Evolutionary conservation across 495 filamentous ascomycete species (phyloP), one percentile per base, ranked within the genome.

Genomic region (Extremus antarcticus): DNA sequence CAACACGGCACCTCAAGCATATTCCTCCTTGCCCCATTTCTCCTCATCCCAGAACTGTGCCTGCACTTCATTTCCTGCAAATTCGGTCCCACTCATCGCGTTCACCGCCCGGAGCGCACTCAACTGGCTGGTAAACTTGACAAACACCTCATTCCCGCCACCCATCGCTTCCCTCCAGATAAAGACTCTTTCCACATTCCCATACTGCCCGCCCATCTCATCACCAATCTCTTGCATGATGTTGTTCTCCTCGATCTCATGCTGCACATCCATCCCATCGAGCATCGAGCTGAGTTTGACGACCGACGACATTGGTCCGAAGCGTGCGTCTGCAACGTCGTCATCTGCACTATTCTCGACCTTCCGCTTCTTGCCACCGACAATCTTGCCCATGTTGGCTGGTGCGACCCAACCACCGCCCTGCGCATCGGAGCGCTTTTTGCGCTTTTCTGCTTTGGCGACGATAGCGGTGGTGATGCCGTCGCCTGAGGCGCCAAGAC

Each of bases 151-250:
- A 3, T 78, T 69, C 32, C 76, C 71, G 13, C 71, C 67, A 1
- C 70, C 74, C 15, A 70, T 70, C 29, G 70, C 68, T 50, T 70
- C 59, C 35, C 78, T 72, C 58, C 87, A 74, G 39, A 96, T 83
- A 60, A 80, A 83, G 17, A 98, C 77, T 59, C 89, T 71, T 71
- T 95, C 89, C 1, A 98, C 88, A 21, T 78, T 75, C 10, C 92
- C 92, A 67, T 95, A 98, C 78, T 90, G 87, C 52, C 47, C 86
- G 78, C 40, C 80, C 79, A 68, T 91, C 68, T 92, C 88, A 55
- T 94, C 87, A 19, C 92, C 92, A 66, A 98, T 94, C 70, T 96
- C 89, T 70, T 95, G 90, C 61, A 88, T 79, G 59, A 98, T 66
- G 0, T 84, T 86, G 13, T 65, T 66, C 25, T 84, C 84, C 55